Evolutionary conservation across 345 rosid genomes (phyloP).

Genomic region (Reutealis trisperma): DNA sequence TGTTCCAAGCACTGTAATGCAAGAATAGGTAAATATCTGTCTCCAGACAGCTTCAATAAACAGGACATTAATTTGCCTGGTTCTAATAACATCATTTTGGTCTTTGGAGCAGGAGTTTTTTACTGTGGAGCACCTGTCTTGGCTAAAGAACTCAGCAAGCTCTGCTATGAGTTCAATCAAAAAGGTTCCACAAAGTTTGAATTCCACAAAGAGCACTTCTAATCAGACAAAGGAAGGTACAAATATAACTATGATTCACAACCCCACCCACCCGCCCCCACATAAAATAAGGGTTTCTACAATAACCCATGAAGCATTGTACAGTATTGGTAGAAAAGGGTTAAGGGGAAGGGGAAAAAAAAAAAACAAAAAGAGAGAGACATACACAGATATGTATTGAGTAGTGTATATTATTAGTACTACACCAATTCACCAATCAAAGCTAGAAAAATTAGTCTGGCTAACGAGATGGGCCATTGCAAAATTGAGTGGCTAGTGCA

Average conservation of each 20-base stretch:
- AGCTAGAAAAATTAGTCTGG: slow-evolving; percentile 5
- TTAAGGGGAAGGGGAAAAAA: neutral
- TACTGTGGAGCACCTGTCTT: slow-evolving; percentile 96
- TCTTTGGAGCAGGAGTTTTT: slow-evolving; percentile 72
- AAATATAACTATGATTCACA: neutral
- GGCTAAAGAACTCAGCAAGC: slow-evolving; percentile 88
- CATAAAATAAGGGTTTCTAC: slow-evolving; percentile 8
- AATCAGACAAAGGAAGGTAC: neutral
- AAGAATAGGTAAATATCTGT: slow-evolving; percentile 67
- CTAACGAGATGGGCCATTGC: slow-evolving; percentile 15
- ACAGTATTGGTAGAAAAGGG: slow-evolving; percentile 25
- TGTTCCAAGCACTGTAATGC: slow-evolving; percentile 88
- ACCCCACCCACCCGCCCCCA: neutral
- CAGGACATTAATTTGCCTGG: neutral
- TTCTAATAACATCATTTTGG: neutral
- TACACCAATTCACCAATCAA: neutral
- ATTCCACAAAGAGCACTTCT: slow-evolving; percentile 97
- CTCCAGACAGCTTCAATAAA: slow-evolving; percentile 3
- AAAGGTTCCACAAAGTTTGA: slow-evolving; percentile 92
- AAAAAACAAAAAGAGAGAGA: neutral
- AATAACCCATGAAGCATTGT: slow-evolving; percentile 30
- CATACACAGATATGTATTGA: neutral
- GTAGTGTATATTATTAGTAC: neutral
- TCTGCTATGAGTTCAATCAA: slow-evolving; percentile 89
- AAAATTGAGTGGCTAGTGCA: slow-evolving; percentile 7